phyloP scores from a whole-genome alignment of 441 rosid species.

The Brassica balearica region DNA sequence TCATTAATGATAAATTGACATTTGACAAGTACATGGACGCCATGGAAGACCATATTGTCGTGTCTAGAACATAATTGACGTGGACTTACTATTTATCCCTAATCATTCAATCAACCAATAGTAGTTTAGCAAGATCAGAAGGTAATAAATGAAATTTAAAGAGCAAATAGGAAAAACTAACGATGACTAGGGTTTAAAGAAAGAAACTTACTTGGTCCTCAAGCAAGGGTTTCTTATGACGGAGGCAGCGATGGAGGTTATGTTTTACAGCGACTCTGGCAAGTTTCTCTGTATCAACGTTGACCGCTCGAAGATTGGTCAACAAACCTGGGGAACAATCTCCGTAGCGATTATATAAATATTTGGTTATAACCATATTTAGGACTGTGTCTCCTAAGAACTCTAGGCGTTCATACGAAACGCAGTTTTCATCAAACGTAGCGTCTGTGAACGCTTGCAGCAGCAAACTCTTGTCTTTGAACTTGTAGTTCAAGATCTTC shows the following conservation, averaged over 20 bases:
- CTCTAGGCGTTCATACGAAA: slow-evolving; percentile 61
- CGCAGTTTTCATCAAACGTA: slow-evolving; percentile 33
- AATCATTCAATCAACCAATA: neutral
- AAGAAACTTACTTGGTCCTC: slow-evolving; percentile 57
- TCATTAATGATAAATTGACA: no score
- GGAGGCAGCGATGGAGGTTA: slow-evolving; percentile 54
- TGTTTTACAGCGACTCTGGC: slow-evolving; percentile 66
- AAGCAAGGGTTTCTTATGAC: slow-evolving; percentile 63
- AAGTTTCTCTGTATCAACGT: slow-evolving; percentile 69
- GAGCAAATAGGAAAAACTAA: neutral
- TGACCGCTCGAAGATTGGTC: slow-evolving; percentile 72
- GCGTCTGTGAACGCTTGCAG: slow-evolving; percentile 62
- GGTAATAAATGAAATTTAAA: neutral
- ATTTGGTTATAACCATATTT: slow-evolving; percentile 43
- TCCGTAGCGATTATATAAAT: slow-evolving; percentile 50
- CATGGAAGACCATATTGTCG: no score
- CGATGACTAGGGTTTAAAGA: neutral
- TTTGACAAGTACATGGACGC: no score
- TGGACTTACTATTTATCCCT: no score
- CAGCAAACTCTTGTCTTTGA: slow-evolving; percentile 49
- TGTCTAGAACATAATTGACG: no score
- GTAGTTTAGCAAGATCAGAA: neutral
- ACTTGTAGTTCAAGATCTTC: slow-evolving; percentile 52
- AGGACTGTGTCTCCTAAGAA: slow-evolving; percentile 63
- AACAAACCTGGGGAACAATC: slow-evolving; percentile 51